These are phyloP conservation scores for Hemisphaericaspora xylofermentans DNA, from an alignment of 1,139 yeast genomes.

Conservation along the genomic window DNA sequence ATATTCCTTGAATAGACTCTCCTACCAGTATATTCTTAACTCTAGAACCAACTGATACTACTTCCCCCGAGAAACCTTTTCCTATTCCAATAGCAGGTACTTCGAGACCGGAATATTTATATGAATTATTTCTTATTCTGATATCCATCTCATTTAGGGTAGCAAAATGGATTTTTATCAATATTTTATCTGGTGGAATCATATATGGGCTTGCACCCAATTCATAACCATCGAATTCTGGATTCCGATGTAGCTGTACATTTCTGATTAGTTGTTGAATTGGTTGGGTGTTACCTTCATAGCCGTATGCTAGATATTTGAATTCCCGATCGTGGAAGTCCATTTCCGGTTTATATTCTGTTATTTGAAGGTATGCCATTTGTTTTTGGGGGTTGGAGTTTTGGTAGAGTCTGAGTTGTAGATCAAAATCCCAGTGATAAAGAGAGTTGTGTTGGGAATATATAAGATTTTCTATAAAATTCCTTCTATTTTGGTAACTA, in stretches of 20 bases:
- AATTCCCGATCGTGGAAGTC: constrained; percentile 9
- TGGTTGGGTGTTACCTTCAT: constrained; percentile 14
- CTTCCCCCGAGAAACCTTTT: constrained; percentile 65
- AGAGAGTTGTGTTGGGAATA: too few species aligned
- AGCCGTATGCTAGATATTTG: constrained; percentile 21
- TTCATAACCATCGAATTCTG: constrained; percentile 27
- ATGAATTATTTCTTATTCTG: constrained; percentile 41
- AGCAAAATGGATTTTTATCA: constrained; percentile 59
- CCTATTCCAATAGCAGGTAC: constrained; percentile 48
- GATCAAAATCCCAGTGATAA: too few species aligned
- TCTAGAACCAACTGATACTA: constrained; percentile 54
- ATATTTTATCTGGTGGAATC: constrained; percentile 42
- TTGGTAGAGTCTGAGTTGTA: too few species aligned
- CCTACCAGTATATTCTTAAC: constrained; percentile 46
- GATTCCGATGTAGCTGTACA: constrained; percentile 15
- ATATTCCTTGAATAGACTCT: constrained; percentile 63
- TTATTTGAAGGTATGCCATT: too few species aligned
- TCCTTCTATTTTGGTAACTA: too few species aligned
- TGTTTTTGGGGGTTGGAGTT: too few species aligned
- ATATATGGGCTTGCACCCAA: too few species aligned
- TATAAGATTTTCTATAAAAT: too few species aligned
- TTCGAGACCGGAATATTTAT: constrained; percentile 10
- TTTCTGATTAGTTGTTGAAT: constrained; percentile 15
- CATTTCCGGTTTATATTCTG: too few species aligned
- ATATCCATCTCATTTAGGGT: constrained; percentile 71